Evolutionary conservation across 2,329 filamentous ascomycete genomes (phyloP).

Genomic region (Epichloe bromicola): DNA sequence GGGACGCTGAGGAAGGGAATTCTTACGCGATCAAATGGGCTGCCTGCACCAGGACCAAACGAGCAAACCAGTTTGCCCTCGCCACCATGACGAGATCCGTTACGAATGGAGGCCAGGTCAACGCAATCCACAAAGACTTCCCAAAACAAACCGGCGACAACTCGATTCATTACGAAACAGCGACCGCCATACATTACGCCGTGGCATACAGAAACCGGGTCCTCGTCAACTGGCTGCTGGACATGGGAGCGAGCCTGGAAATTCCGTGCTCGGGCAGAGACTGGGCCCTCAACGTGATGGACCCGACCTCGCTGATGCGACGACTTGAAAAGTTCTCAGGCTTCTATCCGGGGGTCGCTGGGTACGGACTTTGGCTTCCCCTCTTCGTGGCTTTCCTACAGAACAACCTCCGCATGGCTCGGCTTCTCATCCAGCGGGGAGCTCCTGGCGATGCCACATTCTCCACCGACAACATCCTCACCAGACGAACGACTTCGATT

Average conservation of each 20-base stretch:
- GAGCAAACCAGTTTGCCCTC: background rate
- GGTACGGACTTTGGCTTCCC: background rate
- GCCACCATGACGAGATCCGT: background rate
- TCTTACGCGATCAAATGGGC: conserved; percentile 3
- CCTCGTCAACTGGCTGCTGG: background rate
- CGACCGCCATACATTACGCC: conserved; percentile 3
- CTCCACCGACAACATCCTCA: no score
- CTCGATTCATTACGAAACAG: background rate
- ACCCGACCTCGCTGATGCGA: background rate
- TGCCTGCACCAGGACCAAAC: background rate
- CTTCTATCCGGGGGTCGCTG: background rate
- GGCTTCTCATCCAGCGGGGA: background rate
- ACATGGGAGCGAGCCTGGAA: background rate
- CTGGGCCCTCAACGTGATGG: background rate
- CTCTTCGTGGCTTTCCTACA: background rate
- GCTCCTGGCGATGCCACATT: background rate
- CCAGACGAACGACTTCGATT: background rate
- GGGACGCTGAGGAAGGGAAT: background rate
- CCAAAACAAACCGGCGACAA: background rate
- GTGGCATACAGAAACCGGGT: background rate
- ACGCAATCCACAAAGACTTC: background rate
- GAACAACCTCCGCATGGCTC: background rate
- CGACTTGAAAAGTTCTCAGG: background rate
- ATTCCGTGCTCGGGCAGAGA: background rate
- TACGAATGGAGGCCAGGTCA: background rate